Conservation (phyloP, 83 land plant genomes). For the Thuja plicata region DNA sequence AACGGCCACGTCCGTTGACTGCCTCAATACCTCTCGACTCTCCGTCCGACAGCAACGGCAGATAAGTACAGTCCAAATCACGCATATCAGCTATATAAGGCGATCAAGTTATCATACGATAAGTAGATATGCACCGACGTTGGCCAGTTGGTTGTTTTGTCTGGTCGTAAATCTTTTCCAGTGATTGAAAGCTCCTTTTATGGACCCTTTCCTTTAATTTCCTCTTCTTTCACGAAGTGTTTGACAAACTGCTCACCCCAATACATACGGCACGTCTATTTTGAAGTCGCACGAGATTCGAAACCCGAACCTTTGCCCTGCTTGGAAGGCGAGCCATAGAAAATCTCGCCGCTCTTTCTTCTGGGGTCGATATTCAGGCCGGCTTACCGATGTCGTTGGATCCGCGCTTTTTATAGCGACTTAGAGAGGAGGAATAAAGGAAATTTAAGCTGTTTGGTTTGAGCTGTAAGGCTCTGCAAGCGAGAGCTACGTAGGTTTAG, state of each 20-base stretch:
- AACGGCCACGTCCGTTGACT: too few species aligned
- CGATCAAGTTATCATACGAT: not conserved
- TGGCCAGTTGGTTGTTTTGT: not conserved
- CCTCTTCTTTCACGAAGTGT: not conserved
- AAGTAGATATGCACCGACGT: not conserved
- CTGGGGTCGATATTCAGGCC: not conserved
- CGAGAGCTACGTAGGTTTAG: too few species aligned
- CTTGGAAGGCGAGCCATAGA: constrained; percentile 8
- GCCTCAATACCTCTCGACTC: too few species aligned
- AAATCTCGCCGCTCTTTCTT: not conserved
- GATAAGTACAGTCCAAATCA: not conserved
- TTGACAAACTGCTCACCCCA: not conserved
- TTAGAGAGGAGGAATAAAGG: not conserved
- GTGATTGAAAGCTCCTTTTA: not conserved
- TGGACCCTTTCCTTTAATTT: not conserved
- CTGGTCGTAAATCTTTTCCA: not conserved
- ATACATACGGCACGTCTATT: not conserved
- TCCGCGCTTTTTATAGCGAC: not conserved
- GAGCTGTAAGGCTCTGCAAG: not conserved
- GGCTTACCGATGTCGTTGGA: not conserved
- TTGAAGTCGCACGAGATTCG: not conserved
- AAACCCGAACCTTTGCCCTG: not conserved
- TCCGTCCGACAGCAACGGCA: not conserved
- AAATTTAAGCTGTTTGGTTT: not conserved
- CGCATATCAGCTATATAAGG: not conserved